Conservation (phyloP, 2,329 filamentous ascomycete species). For the Diplocarpon mali region DNA sequence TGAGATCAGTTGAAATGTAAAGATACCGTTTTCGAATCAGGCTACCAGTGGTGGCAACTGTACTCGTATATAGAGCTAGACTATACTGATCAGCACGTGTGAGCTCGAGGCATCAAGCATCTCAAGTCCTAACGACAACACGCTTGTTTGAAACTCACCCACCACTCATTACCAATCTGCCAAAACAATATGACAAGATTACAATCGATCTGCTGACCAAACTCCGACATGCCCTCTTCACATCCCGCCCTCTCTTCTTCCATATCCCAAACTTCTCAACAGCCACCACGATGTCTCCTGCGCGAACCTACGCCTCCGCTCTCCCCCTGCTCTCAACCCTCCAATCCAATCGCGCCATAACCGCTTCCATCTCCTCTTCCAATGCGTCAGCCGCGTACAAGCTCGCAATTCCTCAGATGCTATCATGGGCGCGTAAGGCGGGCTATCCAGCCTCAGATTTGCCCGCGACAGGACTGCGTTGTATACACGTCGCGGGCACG, state of each 20-base stretch:
- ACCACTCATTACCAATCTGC: too few relatives aligned
- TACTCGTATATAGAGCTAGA: too few relatives aligned
- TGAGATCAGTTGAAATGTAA: too few relatives aligned
- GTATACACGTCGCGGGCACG: conserved; percentile 17
- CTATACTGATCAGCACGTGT: too few relatives aligned
- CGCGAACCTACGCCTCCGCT: conserved; percentile 15
- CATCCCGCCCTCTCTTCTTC: neutral
- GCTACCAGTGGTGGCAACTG: too few relatives aligned
- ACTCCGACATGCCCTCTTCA: conserved; percentile 3
- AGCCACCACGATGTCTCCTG: neutral
- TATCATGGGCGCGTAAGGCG: conserved; percentile 24
- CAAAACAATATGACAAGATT: too few relatives aligned
- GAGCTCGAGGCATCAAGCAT: too few relatives aligned
- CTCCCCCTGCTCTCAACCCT: conserved; percentile 18
- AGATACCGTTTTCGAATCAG: too few relatives aligned
- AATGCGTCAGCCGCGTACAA: conserved; percentile 14
- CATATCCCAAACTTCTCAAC: conserved; percentile 4
- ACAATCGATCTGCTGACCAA: neutral
- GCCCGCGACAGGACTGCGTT: conserved; percentile 17
- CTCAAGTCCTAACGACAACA: too few relatives aligned
- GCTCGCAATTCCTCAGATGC: conserved; percentile 26
- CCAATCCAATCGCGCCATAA: conserved; percentile 22
- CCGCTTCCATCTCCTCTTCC: conserved; percentile 12
- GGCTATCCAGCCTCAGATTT: conserved; percentile 20
- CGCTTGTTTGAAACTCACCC: too few relatives aligned